phyloP scores from a whole-genome alignment of 192 early-diverging fungal species.

The Physocladia obscura region DNA sequence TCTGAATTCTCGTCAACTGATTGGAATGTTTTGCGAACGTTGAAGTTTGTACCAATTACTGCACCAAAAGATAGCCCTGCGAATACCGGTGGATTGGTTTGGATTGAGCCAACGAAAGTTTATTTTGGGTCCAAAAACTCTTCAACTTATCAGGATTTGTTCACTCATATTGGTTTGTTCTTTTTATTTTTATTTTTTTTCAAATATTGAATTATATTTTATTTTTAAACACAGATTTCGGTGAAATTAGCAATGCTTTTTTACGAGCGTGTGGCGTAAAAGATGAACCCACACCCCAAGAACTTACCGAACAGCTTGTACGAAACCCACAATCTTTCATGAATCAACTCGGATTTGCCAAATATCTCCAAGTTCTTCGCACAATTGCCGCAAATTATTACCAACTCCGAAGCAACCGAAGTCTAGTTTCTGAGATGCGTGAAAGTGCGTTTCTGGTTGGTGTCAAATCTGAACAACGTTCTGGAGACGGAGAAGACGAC shows the following conservation, averaged over 20 bases:
- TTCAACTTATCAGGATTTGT: conserved; percentile 21
- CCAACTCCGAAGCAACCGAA: conserved; percentile 37
- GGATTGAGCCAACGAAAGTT: conserved; percentile 33
- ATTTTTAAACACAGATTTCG: conserved; percentile 67
- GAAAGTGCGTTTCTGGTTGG: conserved; percentile 66
- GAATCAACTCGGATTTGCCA: conserved; percentile 56
- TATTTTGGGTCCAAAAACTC: conserved; percentile 31
- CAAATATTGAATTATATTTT: conserved; percentile 44
- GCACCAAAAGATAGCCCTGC: conserved; percentile 13
- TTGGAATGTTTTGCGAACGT: conserved; percentile 52
- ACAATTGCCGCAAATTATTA: conserved; percentile 70
- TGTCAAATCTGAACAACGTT: conserved; percentile 38
- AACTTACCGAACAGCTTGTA: conserved; percentile 68
- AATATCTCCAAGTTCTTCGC: conserved; percentile 68
- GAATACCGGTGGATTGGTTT: conserved; percentile 18
- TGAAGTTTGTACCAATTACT: conserved; percentile 65
- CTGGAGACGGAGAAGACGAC: conserved; percentile 28
- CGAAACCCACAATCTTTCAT: conserved; percentile 58
- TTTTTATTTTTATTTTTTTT: neutral
- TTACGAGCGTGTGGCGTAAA: conserved; percentile 81
- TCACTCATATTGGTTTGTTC: conserved; percentile 35
- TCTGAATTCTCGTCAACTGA: conserved; percentile 51
- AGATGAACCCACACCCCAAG: conserved; percentile 71
- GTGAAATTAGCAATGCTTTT: conserved; percentile 69
- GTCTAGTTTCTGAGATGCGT: conserved; percentile 61